A percentile compares a stretch with the other conserved stretches of the same genome.
These are phyloP conservation scores for Glycine tomentella DNA, from an alignment of 306 rosid species.

Conservation along the genomic window DNA sequence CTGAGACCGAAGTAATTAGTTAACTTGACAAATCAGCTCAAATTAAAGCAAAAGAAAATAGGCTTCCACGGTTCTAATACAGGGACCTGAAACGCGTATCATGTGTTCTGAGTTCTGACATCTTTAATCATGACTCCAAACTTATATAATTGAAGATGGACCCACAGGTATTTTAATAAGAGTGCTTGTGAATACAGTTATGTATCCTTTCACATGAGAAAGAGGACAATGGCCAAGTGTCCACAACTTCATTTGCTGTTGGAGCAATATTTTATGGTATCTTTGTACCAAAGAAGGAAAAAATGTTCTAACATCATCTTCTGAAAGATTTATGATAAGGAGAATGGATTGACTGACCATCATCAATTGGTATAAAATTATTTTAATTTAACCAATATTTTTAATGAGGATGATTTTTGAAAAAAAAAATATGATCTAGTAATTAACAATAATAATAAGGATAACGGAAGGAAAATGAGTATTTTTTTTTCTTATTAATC, in stretches of 20 bases:
- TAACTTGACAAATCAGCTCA: conserved; percentile 5
- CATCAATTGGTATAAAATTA: neutral
- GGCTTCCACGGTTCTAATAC: conserved; percentile 24
- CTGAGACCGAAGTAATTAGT: neutral
- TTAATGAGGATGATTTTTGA: too few relatives aligned
- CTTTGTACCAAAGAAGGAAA: neutral
- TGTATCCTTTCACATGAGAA: conserved; percentile 16
- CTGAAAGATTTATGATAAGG: neutral
- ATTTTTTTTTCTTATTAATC: too few relatives aligned
- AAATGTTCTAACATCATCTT: neutral
- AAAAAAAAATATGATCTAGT: too few relatives aligned
- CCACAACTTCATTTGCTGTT: neutral
- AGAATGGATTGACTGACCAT: neutral
- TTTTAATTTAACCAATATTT: too few relatives aligned
- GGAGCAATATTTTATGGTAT: neutral
- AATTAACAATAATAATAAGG: too few relatives aligned
- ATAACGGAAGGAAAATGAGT: too few relatives aligned
- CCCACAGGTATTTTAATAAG: conserved; percentile 15
- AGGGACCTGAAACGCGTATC: conserved; percentile 46
- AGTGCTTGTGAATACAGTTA: neutral
- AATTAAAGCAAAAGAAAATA: conserved; percentile 1
- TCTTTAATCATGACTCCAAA: conserved; percentile 5
- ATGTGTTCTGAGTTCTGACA: conserved; percentile 30
- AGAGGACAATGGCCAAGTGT: neutral
- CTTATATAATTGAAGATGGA: conserved; percentile 22